Percentiles rank a stretch among this genome's conserved stretches.
These are phyloP conservation scores for Trametes gibbosa DNA, from an alignment of 768 basidiomycete genomes.

Conservation along the genomic window DNA sequence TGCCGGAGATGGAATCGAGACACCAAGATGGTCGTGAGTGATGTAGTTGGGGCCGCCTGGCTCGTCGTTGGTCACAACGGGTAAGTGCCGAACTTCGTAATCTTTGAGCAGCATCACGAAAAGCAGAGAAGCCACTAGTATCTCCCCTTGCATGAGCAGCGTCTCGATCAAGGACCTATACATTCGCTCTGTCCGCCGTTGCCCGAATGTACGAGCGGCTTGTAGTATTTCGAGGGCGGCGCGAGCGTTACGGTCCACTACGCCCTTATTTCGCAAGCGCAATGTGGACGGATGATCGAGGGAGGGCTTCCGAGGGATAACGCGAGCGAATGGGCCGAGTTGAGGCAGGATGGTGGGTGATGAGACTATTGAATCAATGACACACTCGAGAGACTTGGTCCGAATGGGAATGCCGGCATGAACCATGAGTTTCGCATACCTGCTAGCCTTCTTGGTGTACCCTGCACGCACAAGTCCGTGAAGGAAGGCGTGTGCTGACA, in stretches of 20 bases:
- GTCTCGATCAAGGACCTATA: slow-evolving; percentile 59
- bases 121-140: slow-evolving; percentile 70
- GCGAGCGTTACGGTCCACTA: slow-evolving; percentile 40
- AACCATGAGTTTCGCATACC: slow-evolving; percentile 52
- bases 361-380: slow-evolving; percentile 34
- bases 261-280: slow-evolving; percentile 34
- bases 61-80: background rate
- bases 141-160: slow-evolving; percentile 75
- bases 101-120: slow-evolving; percentile 67
- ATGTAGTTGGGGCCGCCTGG: background rate
- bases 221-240: slow-evolving; percentile 53
- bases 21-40: slow-evolving; percentile 1
- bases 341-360: slow-evolving; percentile 15
- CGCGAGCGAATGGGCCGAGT: slow-evolving; percentile 20
- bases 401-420: slow-evolving; percentile 49
- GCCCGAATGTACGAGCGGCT: slow-evolving; percentile 51
- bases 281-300: slow-evolving; percentile 20
- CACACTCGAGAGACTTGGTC: slow-evolving; percentile 45
- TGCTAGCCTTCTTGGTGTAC: slow-evolving; percentile 44
- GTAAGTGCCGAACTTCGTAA: slow-evolving; percentile 41
- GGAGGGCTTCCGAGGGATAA: slow-evolving; percentile 13
- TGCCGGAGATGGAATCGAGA: background rate
- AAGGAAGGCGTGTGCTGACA: slow-evolving; percentile 61
- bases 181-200: slow-evolving; percentile 56
- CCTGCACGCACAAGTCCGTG: slow-evolving; percentile 61